Evolutionary conservation across 1,284 basidiomycete species (phyloP).

Genomic region (Ustilago trichophora): DNA sequence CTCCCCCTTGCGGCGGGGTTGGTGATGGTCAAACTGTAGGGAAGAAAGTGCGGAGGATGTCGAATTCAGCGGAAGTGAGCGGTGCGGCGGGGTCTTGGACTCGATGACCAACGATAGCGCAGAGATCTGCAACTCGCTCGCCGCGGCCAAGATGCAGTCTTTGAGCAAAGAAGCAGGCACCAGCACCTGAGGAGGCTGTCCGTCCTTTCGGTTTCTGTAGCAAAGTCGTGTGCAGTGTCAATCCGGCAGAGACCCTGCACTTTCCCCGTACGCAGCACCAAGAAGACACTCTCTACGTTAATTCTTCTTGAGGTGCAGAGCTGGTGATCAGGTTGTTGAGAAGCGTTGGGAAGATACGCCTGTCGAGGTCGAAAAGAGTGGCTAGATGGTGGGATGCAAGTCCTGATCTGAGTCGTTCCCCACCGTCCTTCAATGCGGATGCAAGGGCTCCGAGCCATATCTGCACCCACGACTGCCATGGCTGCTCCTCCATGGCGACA

Average conservation of each 20-base stretch:
- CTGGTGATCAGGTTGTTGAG: slow-evolving; percentile 24
- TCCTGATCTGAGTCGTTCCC: slow-evolving; percentile 37
- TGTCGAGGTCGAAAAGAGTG: slow-evolving; percentile 38
- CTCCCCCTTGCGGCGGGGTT: slow-evolving; percentile 55
- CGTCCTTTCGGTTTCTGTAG: slow-evolving; percentile 14
- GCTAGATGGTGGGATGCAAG: slow-evolving; percentile 45
- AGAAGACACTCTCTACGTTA: slow-evolving; percentile 41
- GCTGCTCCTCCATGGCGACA: background rate
- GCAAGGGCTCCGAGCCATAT: slow-evolving; percentile 27
- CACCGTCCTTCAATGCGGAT: slow-evolving; percentile 25
- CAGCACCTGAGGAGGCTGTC: slow-evolving; percentile 16
- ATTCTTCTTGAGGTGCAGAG: slow-evolving; percentile 2
- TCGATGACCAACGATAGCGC: slow-evolving; percentile 52
- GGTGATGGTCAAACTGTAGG: slow-evolving; percentile 46
- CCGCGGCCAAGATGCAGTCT: slow-evolving; percentile 45
- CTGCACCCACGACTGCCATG: slow-evolving; percentile 24
- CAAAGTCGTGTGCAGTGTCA: slow-evolving; percentile 23
- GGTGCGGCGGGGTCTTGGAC: slow-evolving; percentile 50
- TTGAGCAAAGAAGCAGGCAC: slow-evolving; percentile 39
- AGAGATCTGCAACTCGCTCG: slow-evolving; percentile 51
- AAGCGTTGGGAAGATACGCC: slow-evolving; percentile 29
- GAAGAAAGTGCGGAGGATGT: slow-evolving; percentile 46
- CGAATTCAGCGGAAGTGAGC: slow-evolving; percentile 36
- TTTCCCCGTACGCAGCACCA: slow-evolving; percentile 35
- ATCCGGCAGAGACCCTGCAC: slow-evolving; percentile 37